phyloP scores from a whole-genome alignment of 208 protist genomes.

The Acanthamoeba culbertsoni region DNA sequence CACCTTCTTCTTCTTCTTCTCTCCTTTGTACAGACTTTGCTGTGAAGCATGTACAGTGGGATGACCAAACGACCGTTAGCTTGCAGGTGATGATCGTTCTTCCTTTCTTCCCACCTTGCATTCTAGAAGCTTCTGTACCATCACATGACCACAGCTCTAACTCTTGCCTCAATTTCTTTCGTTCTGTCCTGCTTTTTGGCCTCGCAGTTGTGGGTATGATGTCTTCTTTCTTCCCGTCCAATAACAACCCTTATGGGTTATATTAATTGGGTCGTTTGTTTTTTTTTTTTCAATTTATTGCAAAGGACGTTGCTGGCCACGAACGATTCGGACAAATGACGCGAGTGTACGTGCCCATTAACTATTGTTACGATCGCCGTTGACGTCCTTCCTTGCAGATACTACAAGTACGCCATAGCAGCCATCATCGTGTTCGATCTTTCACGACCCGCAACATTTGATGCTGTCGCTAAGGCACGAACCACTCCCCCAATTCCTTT shows the following conservation, averaged over 20 bases:
- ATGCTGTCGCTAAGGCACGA: conserved; percentile 71
- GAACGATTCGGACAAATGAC: conserved; percentile 81
- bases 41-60: conserved; percentile 75
- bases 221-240: background rate
- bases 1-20: background rate
- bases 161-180: background rate
- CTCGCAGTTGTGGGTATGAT: background rate
- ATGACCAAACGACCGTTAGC: conserved; percentile 64
- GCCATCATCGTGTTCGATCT: conserved; percentile 72
- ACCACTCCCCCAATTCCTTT: background rate
- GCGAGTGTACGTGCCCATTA: no score
- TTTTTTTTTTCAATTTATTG: conserved; percentile 34
- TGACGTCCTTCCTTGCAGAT: no score
- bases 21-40: conserved; percentile 69
- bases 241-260: background rate
- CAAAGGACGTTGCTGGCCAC: conserved; percentile 80
- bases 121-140: background rate
- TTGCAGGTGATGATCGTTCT: conserved; percentile 69
- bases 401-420: conserved; percentile 81
- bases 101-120: background rate
- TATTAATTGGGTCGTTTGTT: background rate
- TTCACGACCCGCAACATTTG: conserved; percentile 75
- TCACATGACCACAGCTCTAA: background rate
- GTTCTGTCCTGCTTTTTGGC: background rate
- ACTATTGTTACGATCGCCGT: no score